Evolutionary conservation across 352 stramenopile species (phyloP).

Genomic region (Pythium dissotocum): DNA sequence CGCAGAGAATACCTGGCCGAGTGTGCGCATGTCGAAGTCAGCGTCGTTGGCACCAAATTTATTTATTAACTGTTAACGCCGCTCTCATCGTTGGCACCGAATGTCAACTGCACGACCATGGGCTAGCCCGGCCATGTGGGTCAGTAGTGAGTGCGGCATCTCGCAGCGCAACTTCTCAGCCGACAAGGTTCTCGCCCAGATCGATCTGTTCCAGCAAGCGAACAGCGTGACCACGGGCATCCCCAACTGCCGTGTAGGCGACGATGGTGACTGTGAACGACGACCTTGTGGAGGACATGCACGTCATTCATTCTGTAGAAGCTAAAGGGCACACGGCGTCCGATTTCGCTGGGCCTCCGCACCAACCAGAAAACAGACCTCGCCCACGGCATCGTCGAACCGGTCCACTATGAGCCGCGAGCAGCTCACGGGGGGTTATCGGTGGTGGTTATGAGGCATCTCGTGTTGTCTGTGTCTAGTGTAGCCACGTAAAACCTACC

Average conservation of each 20-base stretch:
- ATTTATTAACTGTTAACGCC: too few relatives aligned
- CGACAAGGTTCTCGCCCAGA: slow-evolving; percentile 75
- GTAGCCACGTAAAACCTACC: too few relatives aligned
- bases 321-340: slow-evolving; percentile 65
- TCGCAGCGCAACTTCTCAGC: slow-evolving; percentile 80
- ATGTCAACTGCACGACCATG: slow-evolving; percentile 40
- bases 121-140: slow-evolving; percentile 55
- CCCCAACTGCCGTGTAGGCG: slow-evolving; percentile 68
- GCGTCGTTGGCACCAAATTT: slow-evolving; percentile 13
- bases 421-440: slow-evolving; percentile 24
- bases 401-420: slow-evolving; percentile 21
- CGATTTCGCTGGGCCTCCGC: slow-evolving; percentile 69
- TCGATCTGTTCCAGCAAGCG: slow-evolving; percentile 76
- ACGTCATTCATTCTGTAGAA: slow-evolving; percentile 78
- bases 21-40: slow-evolving; percentile 15
- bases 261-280: slow-evolving; percentile 81
- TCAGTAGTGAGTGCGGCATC: slow-evolving; percentile 82
- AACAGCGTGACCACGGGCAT: slow-evolving; percentile 79
- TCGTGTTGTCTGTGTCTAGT: too few relatives aligned
- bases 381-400: slow-evolving; percentile 33
- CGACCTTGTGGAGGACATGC: slow-evolving; percentile 53
- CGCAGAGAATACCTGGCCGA: slow-evolving; percentile 15
- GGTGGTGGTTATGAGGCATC: not conserved
- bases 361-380: slow-evolving; percentile 73
- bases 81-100: too few relatives aligned